phyloP scores from a whole-genome alignment of 2,329 filamentous ascomycete species.

The Trichoderma atrobrunneum region DNA sequence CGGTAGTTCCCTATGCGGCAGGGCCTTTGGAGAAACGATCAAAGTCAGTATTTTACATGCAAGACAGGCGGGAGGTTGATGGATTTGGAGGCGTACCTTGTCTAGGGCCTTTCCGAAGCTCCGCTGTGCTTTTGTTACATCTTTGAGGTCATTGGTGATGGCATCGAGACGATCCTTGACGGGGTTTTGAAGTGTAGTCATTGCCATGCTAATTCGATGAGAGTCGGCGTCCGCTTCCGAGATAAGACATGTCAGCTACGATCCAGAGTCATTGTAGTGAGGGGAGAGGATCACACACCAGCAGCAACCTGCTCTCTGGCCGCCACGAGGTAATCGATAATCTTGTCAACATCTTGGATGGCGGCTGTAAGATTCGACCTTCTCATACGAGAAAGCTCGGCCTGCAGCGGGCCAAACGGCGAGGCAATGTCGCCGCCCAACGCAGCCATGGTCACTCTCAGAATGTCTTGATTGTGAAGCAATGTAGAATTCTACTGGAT shows the following conservation, averaged over 20 bases:
- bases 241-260: conserved; percentile 21
- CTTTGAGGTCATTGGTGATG: conserved; percentile 77
- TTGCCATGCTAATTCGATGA: conserved; percentile 66
- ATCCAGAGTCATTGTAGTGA: background rate
- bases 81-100: conserved; percentile 52
- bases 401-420: conserved; percentile 58
- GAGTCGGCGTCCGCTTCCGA: conserved; percentile 32
- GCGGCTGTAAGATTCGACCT: conserved; percentile 66
- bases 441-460: conserved; percentile 31
- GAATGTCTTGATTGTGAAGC: background rate
- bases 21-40: conserved; percentile 28
- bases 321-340: conserved; percentile 71
- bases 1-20: conserved; percentile 60
- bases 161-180: conserved; percentile 77
- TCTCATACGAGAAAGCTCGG: conserved; percentile 70
- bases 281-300: conserved; percentile 46
- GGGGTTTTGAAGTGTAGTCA: conserved; percentile 83
- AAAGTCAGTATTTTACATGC: background rate
- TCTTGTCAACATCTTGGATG: conserved; percentile 76
- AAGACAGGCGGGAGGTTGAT: background rate
- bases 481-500: background rate
- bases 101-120: conserved; percentile 84
- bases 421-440: conserved; percentile 38
- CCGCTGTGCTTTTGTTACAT: conserved; percentile 76
- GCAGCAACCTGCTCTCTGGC: conserved; percentile 71